Evolutionary conservation across 306 rosid genomes (phyloP), one percentile per base, ranked within the genome.

Genomic region (Castanea sativa): DNA sequence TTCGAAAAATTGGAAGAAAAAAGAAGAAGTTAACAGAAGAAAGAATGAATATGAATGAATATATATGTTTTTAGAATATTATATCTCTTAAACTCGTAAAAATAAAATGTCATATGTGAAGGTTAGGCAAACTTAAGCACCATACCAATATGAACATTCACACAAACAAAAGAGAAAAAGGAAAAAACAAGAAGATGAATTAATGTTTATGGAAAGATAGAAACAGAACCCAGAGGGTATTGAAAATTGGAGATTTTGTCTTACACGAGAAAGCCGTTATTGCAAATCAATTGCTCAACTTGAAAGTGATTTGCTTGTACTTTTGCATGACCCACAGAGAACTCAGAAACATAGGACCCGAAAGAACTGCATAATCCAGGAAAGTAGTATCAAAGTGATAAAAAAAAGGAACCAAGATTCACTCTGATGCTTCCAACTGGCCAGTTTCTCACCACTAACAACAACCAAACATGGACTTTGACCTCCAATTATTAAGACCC

Each of bases 341-440:
- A 77, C 75, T 76, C 64, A 74, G 67, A 41, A 78, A 19, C 32
- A 20, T 19, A 18, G 35, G 32, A 45, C 19, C 5, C 57, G 27
- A 78, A 53, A 73, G 29, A 59, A 15, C 55, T 41, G 43, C 41
- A 30, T 64, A 6, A 53, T 11, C 32, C 69, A 15, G 29, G 41
- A 29, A 59, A 74, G 33, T 60, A 69, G 73, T 61, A 68, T 25
- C 30, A 12, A 73, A 56, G 29, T 74, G 55, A 6, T 20, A 0
- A 7, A 57, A 74, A 74, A 57, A 74, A 6, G 55, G 21, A 35
- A 60, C 84, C 75, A 65, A 45, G 57, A 71, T 57, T 71, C 58
- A 41, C 83, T 87, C 88, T 58, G 19, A 83, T 52, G 77, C 82
- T 35, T 74, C 78, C 87, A 84, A 58, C 65, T 84, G 90, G 88